phyloP scores from a whole-genome alignment of 371 early-diverging fungal species.

The Funneliformis caledonium region DNA sequence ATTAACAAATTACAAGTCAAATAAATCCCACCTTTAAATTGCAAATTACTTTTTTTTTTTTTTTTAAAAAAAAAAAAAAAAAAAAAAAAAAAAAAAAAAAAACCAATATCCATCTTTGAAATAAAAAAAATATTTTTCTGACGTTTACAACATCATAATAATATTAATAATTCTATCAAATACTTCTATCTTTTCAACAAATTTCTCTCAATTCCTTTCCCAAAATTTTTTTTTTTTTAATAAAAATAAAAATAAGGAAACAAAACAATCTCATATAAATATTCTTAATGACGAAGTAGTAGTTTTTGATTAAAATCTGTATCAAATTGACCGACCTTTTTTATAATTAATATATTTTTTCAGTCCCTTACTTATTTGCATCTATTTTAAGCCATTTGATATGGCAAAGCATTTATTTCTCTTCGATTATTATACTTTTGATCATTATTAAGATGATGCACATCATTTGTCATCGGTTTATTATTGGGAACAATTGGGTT shows the following conservation, averaged over 20 bases:
- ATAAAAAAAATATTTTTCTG: no score
- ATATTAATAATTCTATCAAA: background rate
- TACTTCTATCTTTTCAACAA: no score
- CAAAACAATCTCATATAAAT: background rate
- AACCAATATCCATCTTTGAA: background rate
- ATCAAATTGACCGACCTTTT: background rate
- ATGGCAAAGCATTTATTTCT: slow-evolving; percentile 18
- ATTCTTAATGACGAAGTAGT: background rate
- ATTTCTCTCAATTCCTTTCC: no score
- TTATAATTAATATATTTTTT: background rate
- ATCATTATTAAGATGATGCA: slow-evolving; percentile 19
- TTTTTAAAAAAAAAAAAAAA: no score
- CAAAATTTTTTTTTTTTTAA: background rate
- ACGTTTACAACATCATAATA: background rate
- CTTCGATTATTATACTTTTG: slow-evolving; percentile 9
- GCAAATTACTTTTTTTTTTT: background rate
- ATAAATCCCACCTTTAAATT: no score
- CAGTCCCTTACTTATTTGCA: background rate
- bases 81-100: background rate
- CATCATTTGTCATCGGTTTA: background rate
- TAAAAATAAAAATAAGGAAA: background rate
- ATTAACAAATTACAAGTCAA: background rate
- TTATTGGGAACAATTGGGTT: background rate
- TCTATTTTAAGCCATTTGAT: slow-evolving; percentile 2
- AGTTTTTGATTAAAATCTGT: background rate